phyloP scores from a whole-genome alignment of 805 yeast species.

The Saturnispora sanitii region DNA sequence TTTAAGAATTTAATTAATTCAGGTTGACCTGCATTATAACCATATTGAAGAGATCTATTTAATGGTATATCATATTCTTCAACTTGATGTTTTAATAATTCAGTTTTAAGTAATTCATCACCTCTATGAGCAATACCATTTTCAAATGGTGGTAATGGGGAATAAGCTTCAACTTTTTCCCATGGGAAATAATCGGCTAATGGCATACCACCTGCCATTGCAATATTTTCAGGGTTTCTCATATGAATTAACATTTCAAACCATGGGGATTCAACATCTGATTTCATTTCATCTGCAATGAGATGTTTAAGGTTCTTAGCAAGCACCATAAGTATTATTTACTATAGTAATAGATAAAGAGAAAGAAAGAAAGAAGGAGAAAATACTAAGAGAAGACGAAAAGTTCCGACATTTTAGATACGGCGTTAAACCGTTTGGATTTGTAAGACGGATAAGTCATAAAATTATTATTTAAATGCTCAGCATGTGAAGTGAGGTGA shows the following conservation, averaged over 20 bases:
- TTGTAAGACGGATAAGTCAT: no score
- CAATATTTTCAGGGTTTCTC: slow-evolving; percentile 64
- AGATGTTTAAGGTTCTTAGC: slow-evolving; percentile 64
- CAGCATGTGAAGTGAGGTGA: no score
- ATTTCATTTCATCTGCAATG: slow-evolving; percentile 66
- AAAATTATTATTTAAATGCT: no score
- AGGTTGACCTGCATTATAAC: slow-evolving; percentile 71
- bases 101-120: slow-evolving; percentile 28
- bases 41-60: slow-evolving; percentile 85
- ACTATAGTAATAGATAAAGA: background rate
- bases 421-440: no score
- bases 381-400: no score
- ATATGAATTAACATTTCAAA: slow-evolving; percentile 77
- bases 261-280: slow-evolving; percentile 70
- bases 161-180: slow-evolving; percentile 57
- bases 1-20: slow-evolving; percentile 57
- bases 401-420: no score
- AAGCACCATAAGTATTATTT: slow-evolving; percentile 21
- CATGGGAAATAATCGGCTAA: slow-evolving; percentile 87
- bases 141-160: slow-evolving; percentile 73
- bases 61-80: slow-evolving; percentile 58
- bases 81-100: slow-evolving; percentile 32
- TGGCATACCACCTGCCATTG: slow-evolving; percentile 95
- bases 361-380: no score
- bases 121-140: slow-evolving; percentile 66